A percentile compares a stretch with the other conserved stretches of the same genome.
phyloP scores from a whole-genome alignment of 345 rosid species.

The Psidium friedrichsthalianum region DNA sequence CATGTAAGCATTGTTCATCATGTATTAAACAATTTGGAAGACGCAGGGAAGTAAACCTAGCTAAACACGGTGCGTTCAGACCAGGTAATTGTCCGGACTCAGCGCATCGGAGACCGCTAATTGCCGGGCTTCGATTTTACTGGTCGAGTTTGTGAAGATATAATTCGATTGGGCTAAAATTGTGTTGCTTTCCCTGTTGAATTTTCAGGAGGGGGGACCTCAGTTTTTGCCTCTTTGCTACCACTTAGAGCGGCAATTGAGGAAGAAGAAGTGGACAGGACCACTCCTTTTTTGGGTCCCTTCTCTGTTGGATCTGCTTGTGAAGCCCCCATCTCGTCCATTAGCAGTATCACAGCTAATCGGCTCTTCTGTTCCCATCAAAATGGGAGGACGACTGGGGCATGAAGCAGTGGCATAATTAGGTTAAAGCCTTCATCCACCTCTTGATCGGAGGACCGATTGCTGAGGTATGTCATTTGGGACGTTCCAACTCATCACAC shows the following conservation, averaged over 20 bases:
- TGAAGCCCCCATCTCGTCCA: not conserved
- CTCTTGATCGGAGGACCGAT: not conserved
- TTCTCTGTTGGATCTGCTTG: not conserved
- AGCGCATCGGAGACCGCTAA: not conserved
- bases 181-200: not conserved
- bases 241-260: not conserved
- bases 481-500: no score
- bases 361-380: not conserved
- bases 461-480: not conserved
- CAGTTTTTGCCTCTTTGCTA: not conserved
- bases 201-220: not conserved
- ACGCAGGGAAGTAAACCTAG: not conserved
- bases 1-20: not conserved
- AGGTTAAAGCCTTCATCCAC: not conserved
- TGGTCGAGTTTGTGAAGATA: not conserved
- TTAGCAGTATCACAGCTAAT: accelerated
- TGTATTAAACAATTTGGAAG: not conserved
- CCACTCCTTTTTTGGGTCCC: not conserved
- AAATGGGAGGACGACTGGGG: not conserved
- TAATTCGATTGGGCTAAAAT: not conserved
- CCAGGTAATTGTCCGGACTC: not conserved
- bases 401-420: not conserved
- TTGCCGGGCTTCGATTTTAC: accelerated
- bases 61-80: not conserved
- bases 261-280: not conserved